Evolutionary conservation across 177 flowering plant genomes (phyloP).

Genomic region (Tripterygium wilfordii): DNA sequence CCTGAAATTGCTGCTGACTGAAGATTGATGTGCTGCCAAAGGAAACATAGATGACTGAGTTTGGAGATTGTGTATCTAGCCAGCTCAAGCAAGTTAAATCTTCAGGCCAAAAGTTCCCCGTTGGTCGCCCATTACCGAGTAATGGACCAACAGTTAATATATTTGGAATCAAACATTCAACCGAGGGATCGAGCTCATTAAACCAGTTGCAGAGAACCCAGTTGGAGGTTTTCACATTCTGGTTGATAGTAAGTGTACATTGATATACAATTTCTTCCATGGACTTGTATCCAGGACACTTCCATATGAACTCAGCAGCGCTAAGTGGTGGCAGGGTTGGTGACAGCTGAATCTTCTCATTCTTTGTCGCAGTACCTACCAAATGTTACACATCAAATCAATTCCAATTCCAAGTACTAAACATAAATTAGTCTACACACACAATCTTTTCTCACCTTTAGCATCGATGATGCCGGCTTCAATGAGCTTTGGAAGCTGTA

Average conservation of each 20-base stretch:
- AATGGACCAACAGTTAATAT: constrained; percentile 10
- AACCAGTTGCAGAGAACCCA: constrained; percentile 10
- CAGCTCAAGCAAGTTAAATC: constrained; percentile 25
- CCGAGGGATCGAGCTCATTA: constrained; percentile 9
- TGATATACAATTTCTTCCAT: constrained; percentile 8
- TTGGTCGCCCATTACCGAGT: neutral
- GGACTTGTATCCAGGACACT: neutral
- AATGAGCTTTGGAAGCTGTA: constrained; percentile 20
- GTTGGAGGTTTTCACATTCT: constrained; percentile 1
- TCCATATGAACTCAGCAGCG: constrained; percentile 7
- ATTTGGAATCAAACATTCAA: constrained; percentile 1
- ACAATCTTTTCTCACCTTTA: constrained; percentile 12
- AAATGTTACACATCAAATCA: neutral
- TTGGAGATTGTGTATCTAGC: constrained; percentile 14
- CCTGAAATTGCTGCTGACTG: neutral
- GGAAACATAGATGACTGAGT: constrained; percentile 15
- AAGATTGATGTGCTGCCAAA: constrained; percentile 5
- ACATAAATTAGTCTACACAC: neutral
- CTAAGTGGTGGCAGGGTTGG: constrained; percentile 9
- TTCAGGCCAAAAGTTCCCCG: constrained; percentile 18
- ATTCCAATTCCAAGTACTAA: neutral
- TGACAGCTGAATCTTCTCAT: constrained; percentile 8
- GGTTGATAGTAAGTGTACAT: neutral
- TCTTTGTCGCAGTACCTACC: constrained; percentile 3
- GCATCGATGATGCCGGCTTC: constrained; percentile 13